phyloP scores from a whole-genome alignment of 495 filamentous ascomycete species.

The Penicillium ucsense region DNA sequence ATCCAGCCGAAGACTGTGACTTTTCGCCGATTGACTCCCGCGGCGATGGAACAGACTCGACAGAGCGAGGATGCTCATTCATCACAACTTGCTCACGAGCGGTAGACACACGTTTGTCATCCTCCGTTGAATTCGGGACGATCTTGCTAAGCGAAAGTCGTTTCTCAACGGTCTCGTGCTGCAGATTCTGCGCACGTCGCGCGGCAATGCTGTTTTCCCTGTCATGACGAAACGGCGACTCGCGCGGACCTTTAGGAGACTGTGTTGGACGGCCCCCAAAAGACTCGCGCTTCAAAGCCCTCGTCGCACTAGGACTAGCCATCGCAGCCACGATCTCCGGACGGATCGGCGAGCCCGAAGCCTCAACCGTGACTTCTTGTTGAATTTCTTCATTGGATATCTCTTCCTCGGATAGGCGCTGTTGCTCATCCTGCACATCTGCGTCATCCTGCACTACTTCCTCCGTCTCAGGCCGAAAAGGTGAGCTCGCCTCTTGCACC shows the following conservation, averaged over 20 bases:
- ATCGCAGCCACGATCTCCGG: neutral
- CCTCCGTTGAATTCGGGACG: neutral
- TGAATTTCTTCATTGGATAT: neutral
- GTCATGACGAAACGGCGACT: neutral
- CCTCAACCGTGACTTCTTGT: neutral
- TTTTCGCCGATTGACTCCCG: neutral
- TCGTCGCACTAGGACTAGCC: neutral
- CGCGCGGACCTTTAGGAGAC: conserved; percentile 5
- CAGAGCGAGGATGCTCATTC: neutral
- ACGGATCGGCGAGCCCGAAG: conserved; percentile 5
- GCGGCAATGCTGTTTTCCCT: neutral
- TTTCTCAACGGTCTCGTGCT: neutral
- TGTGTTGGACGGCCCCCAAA: neutral
- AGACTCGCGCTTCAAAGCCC: neutral
- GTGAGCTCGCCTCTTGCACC: conserved; percentile 2
- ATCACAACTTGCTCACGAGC: neutral
- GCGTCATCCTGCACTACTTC: conserved; percentile 28
- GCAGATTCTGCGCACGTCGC: neutral
- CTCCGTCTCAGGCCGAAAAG: conserved; percentile 15
- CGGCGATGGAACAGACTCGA: neutral
- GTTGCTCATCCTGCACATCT: conserved; percentile 12
- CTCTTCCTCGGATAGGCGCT: conserved; percentile 1
- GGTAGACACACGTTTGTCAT: neutral
- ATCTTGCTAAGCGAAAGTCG: neutral
- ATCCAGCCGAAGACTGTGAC: neutral